phyloP scores from a whole-genome alignment of 148 eudicot species.

The Nepenthes gracilis region DNA sequence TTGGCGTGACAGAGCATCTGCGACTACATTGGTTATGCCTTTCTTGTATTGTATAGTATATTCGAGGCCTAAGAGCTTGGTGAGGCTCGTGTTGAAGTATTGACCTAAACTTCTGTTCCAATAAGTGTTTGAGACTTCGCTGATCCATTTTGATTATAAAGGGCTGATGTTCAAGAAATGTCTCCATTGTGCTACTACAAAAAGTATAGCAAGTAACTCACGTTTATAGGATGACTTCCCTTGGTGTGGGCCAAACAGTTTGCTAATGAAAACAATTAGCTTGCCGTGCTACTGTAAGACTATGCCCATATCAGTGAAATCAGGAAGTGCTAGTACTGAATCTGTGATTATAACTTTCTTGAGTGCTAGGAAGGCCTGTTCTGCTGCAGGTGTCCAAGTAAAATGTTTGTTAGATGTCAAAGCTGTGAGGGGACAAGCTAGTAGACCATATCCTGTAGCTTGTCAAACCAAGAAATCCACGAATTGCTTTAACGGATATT shows the following conservation, averaged over 20 bases:
- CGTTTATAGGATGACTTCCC: background rate
- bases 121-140: conserved; percentile 4
- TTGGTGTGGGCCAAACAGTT: background rate
- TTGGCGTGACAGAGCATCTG: conserved; percentile 7
- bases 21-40: background rate
- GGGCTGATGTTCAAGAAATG: background rate
- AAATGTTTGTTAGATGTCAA: background rate
- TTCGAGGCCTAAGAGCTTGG: background rate
- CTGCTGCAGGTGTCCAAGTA: background rate
- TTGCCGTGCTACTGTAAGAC: conserved; percentile 3
- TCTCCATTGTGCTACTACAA: conserved; percentile 2
- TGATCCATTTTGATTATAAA: background rate
- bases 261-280: conserved; percentile 5
- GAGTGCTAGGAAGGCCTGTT: background rate
- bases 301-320: background rate
- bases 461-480: background rate
- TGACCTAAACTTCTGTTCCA: conserved; percentile 1
- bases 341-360: background rate
- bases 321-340: background rate
- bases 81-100: background rate
- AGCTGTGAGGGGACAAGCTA: background rate
- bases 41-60: background rate
- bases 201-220: conserved; percentile 8
- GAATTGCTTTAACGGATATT: background rate
- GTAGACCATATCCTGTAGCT: background rate